Evolutionary conservation across 805 yeast species (phyloP).

Genomic region (Kazachstania kunashirensis): DNA sequence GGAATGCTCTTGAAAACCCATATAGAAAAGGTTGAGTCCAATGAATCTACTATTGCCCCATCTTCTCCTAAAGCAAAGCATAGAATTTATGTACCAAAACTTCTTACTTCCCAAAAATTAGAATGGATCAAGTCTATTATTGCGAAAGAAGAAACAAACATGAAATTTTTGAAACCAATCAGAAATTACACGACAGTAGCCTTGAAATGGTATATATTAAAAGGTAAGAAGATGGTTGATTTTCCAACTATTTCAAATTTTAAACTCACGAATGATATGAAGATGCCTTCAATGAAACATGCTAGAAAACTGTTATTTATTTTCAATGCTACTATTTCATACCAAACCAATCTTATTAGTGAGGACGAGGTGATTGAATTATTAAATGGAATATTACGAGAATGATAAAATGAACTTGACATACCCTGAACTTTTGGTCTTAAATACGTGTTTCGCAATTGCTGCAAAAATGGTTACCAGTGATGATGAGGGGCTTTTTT

Average conservation of each 20-base stretch:
- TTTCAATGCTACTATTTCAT: slow-evolving; percentile 11
- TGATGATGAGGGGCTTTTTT: slow-evolving; percentile 11
- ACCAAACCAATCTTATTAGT: background rate
- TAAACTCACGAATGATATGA: background rate
- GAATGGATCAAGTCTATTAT: slow-evolving; percentile 16
- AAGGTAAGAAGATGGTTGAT: slow-evolving; percentile 19
- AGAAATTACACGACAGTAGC: slow-evolving; percentile 12
- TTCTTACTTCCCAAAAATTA: slow-evolving; percentile 18
- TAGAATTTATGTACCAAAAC: slow-evolving; percentile 14
- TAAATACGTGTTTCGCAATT: slow-evolving; percentile 18
- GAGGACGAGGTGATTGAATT: slow-evolving; percentile 5
- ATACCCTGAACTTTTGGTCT: slow-evolving; percentile 20
- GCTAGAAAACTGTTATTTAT: slow-evolving; percentile 18
- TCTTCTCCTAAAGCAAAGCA: slow-evolving; percentile 4
- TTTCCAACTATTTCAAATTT: slow-evolving; percentile 8
- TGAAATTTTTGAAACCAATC: slow-evolving; percentile 15
- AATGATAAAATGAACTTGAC: slow-evolving; percentile 9
- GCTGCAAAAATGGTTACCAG: slow-evolving; percentile 14
- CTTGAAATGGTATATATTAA: slow-evolving; percentile 21
- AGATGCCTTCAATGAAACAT: slow-evolving; percentile 19
- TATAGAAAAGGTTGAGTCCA: slow-evolving; percentile 7
- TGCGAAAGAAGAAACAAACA: slow-evolving; percentile 6
- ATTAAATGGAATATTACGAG: slow-evolving; percentile 16
- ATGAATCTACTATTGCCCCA: background rate
- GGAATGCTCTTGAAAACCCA: slow-evolving; percentile 16